A percentile compares a stretch with the other conserved stretches of the same genome.
Evolutionary conservation across 2,329 filamentous ascomycete genomes (phyloP).

Genomic region (Xylaria sp.): DNA sequence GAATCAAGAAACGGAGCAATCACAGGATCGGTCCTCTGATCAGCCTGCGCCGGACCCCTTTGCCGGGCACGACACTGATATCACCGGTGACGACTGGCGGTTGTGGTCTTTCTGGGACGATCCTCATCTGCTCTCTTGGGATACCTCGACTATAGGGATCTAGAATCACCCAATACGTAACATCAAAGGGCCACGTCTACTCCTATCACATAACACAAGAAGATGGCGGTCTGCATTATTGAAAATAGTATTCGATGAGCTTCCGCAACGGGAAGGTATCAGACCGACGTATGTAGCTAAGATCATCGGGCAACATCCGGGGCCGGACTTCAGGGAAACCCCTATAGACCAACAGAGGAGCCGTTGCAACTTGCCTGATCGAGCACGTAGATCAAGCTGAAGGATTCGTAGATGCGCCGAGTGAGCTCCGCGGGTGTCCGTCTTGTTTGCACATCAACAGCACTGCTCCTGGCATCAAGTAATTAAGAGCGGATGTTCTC

Average conservation of each 20-base stretch:
- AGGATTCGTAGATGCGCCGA: slow-evolving; percentile 14
- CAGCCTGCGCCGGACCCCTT: slow-evolving; percentile 24
- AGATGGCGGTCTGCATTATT: not conserved
- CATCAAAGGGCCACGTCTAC: not conserved
- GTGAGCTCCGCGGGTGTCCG: not conserved
- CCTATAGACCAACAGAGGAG: slow-evolving; percentile 1
- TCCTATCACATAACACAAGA: slow-evolving; percentile 7
- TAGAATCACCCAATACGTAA: not conserved
- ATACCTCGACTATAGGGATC: slow-evolving; percentile 34
- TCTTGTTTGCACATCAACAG: slow-evolving; percentile 1
- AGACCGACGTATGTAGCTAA: slow-evolving; percentile 10
- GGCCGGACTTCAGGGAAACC: not conserved
- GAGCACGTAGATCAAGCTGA: not conserved
- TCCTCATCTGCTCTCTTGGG: slow-evolving; percentile 36
- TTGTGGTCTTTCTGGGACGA: slow-evolving; percentile 40
- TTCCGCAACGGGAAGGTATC: slow-evolving; percentile 20
- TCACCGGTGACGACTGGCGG: slow-evolving; percentile 34
- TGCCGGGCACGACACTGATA: slow-evolving; percentile 21
- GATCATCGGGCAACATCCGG: slow-evolving; percentile 17
- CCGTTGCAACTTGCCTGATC: slow-evolving; percentile 18
- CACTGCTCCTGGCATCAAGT: no score
- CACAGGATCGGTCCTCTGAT: slow-evolving; percentile 10
- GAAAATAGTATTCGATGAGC: not conserved
- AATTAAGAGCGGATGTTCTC: no score
- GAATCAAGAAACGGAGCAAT: slow-evolving; percentile 2